Percentiles rank a stretch among this genome's conserved stretches.
Evolutionary conservation across 768 basidiomycete species (phyloP).

Genomic region (Strobilomyces dryophilus): DNA sequence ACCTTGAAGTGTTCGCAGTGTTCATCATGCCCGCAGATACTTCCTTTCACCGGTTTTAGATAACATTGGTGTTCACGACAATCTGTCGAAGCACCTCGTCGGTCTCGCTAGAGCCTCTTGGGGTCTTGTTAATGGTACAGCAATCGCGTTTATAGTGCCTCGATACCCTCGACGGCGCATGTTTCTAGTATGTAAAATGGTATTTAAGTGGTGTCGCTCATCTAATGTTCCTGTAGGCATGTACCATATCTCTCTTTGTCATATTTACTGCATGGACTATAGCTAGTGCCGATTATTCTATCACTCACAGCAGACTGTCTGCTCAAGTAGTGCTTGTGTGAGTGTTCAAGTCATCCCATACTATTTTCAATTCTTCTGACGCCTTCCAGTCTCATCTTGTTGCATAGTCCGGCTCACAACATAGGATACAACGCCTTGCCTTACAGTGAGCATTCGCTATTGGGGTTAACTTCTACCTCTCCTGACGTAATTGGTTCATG

Average conservation of each 20-base stretch:
- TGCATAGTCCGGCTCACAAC: background rate
- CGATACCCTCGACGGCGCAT: too few species aligned
- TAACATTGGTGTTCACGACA: background rate
- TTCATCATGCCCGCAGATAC: conserved; percentile 4
- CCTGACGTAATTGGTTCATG: too few species aligned
- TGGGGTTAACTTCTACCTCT: background rate
- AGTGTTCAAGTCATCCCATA: background rate
- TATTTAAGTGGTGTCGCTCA: too few species aligned
- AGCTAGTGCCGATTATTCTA: conserved; percentile 2
- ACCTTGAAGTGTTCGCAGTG: too few species aligned
- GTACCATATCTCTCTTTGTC: conserved; percentile 7
- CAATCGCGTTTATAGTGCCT: too few species aligned
- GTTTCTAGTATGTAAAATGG: too few species aligned
- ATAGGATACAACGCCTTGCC: background rate
- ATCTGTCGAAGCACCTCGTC: background rate
- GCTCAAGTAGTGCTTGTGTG: background rate
- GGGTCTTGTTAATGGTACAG: too few species aligned
- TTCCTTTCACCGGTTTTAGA: background rate
- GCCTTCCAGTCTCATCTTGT: background rate
- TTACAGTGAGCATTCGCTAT: background rate
- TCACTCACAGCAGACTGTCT: background rate
- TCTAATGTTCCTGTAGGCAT: background rate
- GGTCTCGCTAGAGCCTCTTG: too few species aligned
- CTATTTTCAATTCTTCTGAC: background rate
- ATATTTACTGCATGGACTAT: conserved; percentile 4